Conservation (phyloP, 2,329 filamentous ascomycete species). For the Cladophialophora yegresii region DNA sequence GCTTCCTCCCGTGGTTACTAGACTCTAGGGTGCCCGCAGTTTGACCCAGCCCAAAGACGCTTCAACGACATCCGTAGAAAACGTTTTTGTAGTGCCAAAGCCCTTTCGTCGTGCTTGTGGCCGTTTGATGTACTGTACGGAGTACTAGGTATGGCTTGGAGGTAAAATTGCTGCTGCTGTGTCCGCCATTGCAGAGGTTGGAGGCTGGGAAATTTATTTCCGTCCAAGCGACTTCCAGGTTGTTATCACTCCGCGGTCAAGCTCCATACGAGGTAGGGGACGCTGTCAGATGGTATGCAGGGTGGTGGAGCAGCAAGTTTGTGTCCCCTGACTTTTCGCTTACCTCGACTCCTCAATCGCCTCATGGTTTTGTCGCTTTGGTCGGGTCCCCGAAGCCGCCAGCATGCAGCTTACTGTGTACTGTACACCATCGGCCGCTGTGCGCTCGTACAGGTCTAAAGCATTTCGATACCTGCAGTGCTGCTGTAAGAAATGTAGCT, state of each 20-base stretch:
- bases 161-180: neutral
- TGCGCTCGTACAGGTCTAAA: neutral
- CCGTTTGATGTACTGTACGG: too few relatives aligned
- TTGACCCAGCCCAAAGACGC: neutral
- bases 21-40: neutral
- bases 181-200: neutral
- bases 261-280: neutral
- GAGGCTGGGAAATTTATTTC: neutral
- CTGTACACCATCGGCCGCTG: neutral
- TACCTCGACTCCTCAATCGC: constrained; percentile 8
- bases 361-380: neutral
- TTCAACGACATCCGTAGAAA: neutral
- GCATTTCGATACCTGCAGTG: neutral
- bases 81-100: neutral
- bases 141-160: too few relatives aligned
- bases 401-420: neutral
- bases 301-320: neutral
- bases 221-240: neutral
- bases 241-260: neutral
- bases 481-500: neutral
- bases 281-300: neutral
- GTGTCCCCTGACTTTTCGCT: constrained; percentile 2
- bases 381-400: neutral
- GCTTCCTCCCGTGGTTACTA: neutral
- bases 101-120: too few relatives aligned